phyloP scores from a whole-genome alignment of 73 alveolate species.

The Symbiodinium natans region DNA sequence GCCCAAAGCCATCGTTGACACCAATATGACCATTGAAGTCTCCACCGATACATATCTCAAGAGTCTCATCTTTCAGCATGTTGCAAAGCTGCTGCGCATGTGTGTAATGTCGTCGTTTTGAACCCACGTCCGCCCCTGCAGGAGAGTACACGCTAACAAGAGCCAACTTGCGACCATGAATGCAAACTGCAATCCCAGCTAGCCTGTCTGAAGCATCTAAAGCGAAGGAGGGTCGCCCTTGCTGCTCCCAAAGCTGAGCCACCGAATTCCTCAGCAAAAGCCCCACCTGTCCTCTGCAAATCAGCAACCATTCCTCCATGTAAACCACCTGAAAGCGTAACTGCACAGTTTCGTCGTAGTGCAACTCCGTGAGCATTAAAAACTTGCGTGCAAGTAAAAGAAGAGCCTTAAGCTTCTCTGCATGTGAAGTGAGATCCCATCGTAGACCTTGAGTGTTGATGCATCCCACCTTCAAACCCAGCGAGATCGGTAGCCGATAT shows the following conservation, averaged over 20 bases:
- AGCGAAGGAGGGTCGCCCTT: background rate
- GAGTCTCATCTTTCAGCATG: no score
- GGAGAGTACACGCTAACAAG: background rate
- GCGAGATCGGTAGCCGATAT: background rate
- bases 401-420: background rate
- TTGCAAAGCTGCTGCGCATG: no score
- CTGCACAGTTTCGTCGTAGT: no score
- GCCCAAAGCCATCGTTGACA: background rate
- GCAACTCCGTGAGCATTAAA: constrained; percentile 7
- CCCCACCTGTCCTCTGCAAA: background rate
- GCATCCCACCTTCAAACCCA: no score
- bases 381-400: background rate
- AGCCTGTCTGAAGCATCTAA: background rate
- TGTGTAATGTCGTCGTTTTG: background rate
- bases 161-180: background rate
- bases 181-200: background rate
- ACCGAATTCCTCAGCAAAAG: background rate
- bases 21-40: constrained; percentile 42
- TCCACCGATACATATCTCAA: background rate
- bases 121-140: background rate
- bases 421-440: background rate
- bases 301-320: background rate
- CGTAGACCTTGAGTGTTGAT: constrained; percentile 4
- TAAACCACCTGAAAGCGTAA: background rate
- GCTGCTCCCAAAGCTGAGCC: background rate